Conservation (phyloP, 2,329 filamentous ascomycete genomes). For the Neofusicoccum sp. region DNA sequence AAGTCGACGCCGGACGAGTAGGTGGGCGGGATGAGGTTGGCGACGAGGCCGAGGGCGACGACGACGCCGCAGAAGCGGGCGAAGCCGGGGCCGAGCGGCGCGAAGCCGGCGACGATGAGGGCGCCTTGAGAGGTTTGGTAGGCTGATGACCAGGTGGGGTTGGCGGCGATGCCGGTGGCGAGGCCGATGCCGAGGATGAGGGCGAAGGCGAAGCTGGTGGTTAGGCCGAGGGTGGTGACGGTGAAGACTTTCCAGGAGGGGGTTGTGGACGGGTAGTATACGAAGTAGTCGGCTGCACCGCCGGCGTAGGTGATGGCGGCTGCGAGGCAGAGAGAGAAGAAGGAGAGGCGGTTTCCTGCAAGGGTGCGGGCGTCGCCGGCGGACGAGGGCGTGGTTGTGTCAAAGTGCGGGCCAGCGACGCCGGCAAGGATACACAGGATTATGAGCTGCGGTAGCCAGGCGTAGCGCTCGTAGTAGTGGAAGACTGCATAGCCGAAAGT, state of each 20-base stretch:
- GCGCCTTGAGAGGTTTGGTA: slow-evolving; percentile 64
- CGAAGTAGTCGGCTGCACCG: slow-evolving; percentile 67
- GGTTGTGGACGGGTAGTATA: slow-evolving; percentile 63
- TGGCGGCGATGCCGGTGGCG: slow-evolving; percentile 57
- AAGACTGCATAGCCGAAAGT: slow-evolving; percentile 70
- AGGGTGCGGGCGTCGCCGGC: slow-evolving; percentile 56
- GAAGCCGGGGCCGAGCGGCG: slow-evolving; percentile 58
- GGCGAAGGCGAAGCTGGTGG: slow-evolving; percentile 62
- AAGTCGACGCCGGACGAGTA: slow-evolving; percentile 70
- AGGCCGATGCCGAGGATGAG: slow-evolving; percentile 65
- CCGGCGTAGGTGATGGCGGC: slow-evolving; percentile 66
- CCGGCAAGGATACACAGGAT: slow-evolving; percentile 65
- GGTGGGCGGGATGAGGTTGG: slow-evolving; percentile 67
- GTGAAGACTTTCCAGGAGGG: slow-evolving; percentile 57
- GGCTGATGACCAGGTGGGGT: slow-evolving; percentile 59
- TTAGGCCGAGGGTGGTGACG: slow-evolving; percentile 60
- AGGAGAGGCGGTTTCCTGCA: slow-evolving; percentile 63
- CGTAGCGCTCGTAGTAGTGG: slow-evolving; percentile 69
- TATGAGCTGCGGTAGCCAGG: slow-evolving; percentile 65
- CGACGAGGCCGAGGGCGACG: slow-evolving; percentile 64
- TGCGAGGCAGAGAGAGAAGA: slow-evolving; percentile 70
- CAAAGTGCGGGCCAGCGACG: slow-evolving; percentile 62
- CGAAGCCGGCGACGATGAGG: slow-evolving; percentile 65
- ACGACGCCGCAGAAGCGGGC: slow-evolving; percentile 69
- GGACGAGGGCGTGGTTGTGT: slow-evolving; percentile 53